Evolutionary conservation across 495 filamentous ascomycete species (phyloP).

Genomic region (Xylaria flabelliformis): DNA sequence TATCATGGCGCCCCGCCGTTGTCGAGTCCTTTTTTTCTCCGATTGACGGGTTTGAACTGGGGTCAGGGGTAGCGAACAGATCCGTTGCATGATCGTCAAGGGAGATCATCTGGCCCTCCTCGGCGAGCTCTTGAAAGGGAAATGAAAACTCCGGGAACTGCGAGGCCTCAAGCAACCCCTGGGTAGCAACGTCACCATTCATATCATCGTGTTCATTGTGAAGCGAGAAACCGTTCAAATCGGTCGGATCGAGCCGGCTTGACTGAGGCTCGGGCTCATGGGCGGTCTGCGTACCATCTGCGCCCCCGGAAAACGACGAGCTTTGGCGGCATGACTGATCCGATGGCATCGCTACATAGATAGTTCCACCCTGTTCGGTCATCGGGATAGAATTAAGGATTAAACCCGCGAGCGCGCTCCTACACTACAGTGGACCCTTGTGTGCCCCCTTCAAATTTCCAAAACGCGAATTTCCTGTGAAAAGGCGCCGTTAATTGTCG

Average conservation of each 20-base stretch:
- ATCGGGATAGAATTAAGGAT: slow-evolving; percentile 23
- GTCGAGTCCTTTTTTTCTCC: slow-evolving; percentile 50
- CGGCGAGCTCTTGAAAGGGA: slow-evolving; percentile 48
- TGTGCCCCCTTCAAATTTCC: neutral
- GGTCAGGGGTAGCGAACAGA: slow-evolving; percentile 44
- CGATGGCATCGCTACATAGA: slow-evolving; percentile 41
- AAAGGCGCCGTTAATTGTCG: neutral
- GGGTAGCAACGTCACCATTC: slow-evolving; percentile 32
- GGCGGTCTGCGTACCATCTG: slow-evolving; percentile 38
- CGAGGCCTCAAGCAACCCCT: slow-evolving; percentile 41
- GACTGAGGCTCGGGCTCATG: slow-evolving; percentile 36
- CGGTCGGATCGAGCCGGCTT: slow-evolving; percentile 34
- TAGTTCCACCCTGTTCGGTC: slow-evolving; percentile 22
- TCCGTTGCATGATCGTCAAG: slow-evolving; percentile 52
- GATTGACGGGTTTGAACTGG: slow-evolving; percentile 47
- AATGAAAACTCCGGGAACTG: slow-evolving; percentile 57
- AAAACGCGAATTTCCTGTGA: neutral
- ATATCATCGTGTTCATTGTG: slow-evolving; percentile 39
- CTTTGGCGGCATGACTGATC: slow-evolving; percentile 39
- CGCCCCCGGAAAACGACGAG: slow-evolving; percentile 39
- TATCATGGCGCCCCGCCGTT: slow-evolving; percentile 36
- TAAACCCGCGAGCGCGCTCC: slow-evolving; percentile 1
- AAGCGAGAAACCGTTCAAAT: slow-evolving; percentile 42
- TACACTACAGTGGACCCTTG: neutral
- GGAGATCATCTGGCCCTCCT: slow-evolving; percentile 49